These are phyloP conservation scores for Conringia planisiliqua DNA, from an alignment of 345 rosid species.

Conservation along the genomic window DNA sequence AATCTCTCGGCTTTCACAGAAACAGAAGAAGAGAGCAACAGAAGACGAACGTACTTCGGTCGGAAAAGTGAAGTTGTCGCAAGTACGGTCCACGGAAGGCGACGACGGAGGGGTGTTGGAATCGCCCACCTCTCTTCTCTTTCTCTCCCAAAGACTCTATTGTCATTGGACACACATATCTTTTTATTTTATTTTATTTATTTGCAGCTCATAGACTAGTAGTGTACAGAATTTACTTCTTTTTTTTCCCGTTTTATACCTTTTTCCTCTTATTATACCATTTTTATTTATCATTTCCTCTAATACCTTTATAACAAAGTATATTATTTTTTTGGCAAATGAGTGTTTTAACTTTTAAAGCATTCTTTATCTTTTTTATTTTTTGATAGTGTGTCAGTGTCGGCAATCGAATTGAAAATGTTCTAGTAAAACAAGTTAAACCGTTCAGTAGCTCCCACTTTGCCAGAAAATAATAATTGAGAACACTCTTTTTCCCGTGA, in stretches of 20 bases:
- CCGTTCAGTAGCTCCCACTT: background rate
- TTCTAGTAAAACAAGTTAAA: background rate
- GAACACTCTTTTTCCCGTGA: background rate
- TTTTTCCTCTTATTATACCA: background rate
- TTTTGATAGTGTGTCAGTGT: constrained; percentile 18
- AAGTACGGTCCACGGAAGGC: constrained; percentile 7
- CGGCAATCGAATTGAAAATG: constrained; percentile 17
- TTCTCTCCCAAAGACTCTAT: background rate
- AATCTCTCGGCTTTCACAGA: background rate
- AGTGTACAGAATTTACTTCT: background rate
- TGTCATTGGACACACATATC: background rate
- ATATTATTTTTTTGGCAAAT: background rate
- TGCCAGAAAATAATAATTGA: background rate
- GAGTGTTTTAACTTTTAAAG: background rate
- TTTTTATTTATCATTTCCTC: background rate
- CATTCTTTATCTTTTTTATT: background rate
- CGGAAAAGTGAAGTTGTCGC: background rate
- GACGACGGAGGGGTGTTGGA: constrained; percentile 19
- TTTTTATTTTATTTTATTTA: background rate
- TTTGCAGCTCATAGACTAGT: background rate
- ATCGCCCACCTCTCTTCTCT: background rate
- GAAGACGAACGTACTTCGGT: background rate
- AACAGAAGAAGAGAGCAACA: background rate
- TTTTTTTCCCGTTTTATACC: background rate
- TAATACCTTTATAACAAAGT: background rate